A percentile compares a stretch with the other conserved stretches of the same genome.
These are phyloP conservation scores for Ceratocystis albifundus DNA, from an alignment of 2,329 filamentous ascomycete genomes.

Conservation along the genomic window DNA sequence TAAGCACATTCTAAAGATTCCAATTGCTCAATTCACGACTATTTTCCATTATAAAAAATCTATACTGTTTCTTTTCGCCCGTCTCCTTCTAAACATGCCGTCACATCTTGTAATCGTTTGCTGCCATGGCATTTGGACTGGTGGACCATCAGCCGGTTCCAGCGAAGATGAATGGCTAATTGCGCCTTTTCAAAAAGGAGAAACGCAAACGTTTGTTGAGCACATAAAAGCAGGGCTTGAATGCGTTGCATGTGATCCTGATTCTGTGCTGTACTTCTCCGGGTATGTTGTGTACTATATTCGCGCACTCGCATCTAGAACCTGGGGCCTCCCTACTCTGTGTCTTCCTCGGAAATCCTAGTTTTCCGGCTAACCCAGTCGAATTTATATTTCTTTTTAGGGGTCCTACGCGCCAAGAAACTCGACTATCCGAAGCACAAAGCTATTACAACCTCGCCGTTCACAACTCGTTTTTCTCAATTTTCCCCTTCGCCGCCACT, in stretches of 20 bases:
- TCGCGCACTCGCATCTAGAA: conserved; percentile 5
- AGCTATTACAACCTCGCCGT: conserved; percentile 48
- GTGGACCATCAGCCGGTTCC: conserved; percentile 41
- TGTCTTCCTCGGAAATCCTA: background rate
- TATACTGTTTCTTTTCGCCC: background rate
- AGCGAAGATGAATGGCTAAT: conserved; percentile 59
- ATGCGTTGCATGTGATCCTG: conserved; percentile 36
- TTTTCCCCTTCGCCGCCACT: conserved; percentile 27
- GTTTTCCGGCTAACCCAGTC: background rate
- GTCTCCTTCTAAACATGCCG: conserved; percentile 24
- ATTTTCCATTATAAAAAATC: background rate
- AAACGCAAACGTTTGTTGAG: conserved; percentile 66
- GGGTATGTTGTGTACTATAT: conserved; percentile 40
- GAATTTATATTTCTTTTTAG: conserved; percentile 31
- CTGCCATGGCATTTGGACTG: conserved; percentile 69
- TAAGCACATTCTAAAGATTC: background rate
- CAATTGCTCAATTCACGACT: background rate
- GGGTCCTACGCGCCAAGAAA: conserved; percentile 50
- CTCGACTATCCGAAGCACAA: conserved; percentile 46
- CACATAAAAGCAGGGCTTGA: conserved; percentile 58
- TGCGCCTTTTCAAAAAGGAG: conserved; percentile 63
- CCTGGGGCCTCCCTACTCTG: background rate
- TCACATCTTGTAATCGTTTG: conserved; percentile 64
- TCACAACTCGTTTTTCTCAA: conserved; percentile 37
- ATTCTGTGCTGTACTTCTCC: conserved; percentile 55